Evolutionary conservation across 805 yeast species (phyloP).

Genomic region (Jamesozyma spencerorum): DNA sequence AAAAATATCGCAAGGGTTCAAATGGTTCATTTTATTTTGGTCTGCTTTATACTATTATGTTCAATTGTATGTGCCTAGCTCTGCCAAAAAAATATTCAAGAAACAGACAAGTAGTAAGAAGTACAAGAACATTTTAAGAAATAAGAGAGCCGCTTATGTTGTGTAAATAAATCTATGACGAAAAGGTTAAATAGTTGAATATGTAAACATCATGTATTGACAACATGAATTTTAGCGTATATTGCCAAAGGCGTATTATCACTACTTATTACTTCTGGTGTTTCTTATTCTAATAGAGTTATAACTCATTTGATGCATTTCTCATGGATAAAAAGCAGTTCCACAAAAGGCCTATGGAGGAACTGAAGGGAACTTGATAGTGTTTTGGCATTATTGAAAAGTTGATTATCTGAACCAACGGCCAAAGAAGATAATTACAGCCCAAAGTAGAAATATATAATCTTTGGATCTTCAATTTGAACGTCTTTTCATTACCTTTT

Average conservation of each 20-base stretch:
- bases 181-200: too few species aligned
- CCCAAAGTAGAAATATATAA: conserved; percentile 61
- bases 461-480: conserved; percentile 52
- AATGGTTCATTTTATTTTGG: conserved; percentile 38
- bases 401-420: conserved; percentile 69
- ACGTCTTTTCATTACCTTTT: conserved; percentile 55
- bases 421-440: conserved; percentile 71
- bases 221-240: not conserved
- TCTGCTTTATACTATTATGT: conserved; percentile 42
- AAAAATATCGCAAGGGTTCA: conserved; percentile 41
- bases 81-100: conserved; percentile 27
- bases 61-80: conserved; percentile 29
- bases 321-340: conserved; percentile 82
- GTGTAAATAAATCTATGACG: not conserved
- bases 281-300: not conserved
- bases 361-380: conserved; percentile 85
- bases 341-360: conserved; percentile 84
- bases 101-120: conserved; percentile 33
- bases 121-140: conserved; percentile 28
- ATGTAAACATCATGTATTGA: too few species aligned
- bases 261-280: not conserved
- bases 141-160: conserved; percentile 4
- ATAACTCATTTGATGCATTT: conserved; percentile 41
- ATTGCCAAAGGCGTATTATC: not conserved
- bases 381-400: conserved; percentile 59